A percentile compares a stretch with the other conserved stretches of the same genome.
Conservation (phyloP, 345 rosid species). For the Citrus australasica region DNA sequence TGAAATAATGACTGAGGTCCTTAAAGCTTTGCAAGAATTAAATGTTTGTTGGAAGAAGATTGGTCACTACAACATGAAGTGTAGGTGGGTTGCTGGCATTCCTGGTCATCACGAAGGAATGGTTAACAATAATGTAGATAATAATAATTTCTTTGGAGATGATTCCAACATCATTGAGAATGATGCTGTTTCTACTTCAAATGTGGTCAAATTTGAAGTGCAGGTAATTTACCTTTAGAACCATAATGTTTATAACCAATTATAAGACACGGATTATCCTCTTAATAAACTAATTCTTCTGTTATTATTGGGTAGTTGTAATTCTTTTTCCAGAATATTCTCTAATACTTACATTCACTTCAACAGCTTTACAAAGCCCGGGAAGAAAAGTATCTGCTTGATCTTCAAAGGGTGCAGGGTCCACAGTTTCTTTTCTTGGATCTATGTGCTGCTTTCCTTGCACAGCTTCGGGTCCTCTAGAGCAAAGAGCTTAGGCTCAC, state of each 20-base stretch:
- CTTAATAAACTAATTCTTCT: too few relatives aligned
- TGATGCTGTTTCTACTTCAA: slow-evolving; percentile 40
- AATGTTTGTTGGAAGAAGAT: slow-evolving; percentile 94
- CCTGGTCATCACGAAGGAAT: slow-evolving; percentile 62
- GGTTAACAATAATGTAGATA: slow-evolving; percentile 48
- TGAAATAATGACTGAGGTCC: slow-evolving; percentile 85
- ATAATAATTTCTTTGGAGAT: slow-evolving; percentile 62
- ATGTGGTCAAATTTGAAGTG: slow-evolving; percentile 86
- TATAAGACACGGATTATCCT: background rate
- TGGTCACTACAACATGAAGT: slow-evolving; percentile 93
- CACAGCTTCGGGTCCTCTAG: slow-evolving; percentile 80
- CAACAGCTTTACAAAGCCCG: slow-evolving; percentile 86
- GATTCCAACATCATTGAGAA: slow-evolving; percentile 58
- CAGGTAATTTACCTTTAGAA: slow-evolving; percentile 51
- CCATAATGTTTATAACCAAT: too few relatives aligned
- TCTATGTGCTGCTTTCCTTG: slow-evolving; percentile 86
- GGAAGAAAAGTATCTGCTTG: slow-evolving; percentile 80
- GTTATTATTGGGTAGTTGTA: too few relatives aligned
- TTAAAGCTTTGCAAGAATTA: slow-evolving; percentile 77
- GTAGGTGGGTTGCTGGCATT: slow-evolving; percentile 73
- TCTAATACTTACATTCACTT: background rate
- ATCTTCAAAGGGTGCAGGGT: slow-evolving; percentile 88
- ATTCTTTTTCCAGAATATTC: too few relatives aligned
- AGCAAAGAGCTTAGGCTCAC: slow-evolving; percentile 8
- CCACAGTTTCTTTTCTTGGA: slow-evolving; percentile 90